Evolutionary conservation across 2,329 filamentous ascomycete species (phyloP), one percentile per base, ranked within the genome.

Genomic region (Fusarium tuaranense): DNA sequence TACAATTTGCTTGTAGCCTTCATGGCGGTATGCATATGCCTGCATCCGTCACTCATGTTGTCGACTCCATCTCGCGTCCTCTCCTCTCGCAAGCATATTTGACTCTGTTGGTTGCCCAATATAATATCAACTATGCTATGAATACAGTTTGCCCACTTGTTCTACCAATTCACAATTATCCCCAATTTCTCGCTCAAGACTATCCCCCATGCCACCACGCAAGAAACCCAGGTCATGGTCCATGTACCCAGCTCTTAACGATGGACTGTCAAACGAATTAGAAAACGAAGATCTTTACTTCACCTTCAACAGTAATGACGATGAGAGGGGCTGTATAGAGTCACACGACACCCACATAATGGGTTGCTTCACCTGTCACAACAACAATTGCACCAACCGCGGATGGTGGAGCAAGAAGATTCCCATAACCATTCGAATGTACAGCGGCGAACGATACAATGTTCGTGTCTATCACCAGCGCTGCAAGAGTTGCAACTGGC

Each of bases 381-480:
- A 82, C 55, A 25, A 46, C 0, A 58, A 14, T 0, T 84, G 81
- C 59, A 20, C 20, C 12, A 65, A 53, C 0, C 27, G 32, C 0
- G 69, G 68, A 18, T 84, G 83, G 84, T 48, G 57, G 2, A 86
- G 83, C 78, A 80, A 73, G 67, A 72, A 44, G 34, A 80, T 86
- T 18, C 70, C 80, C 8, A 80, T 83, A 16, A 74, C 72, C 0
- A 85, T 85, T 20, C 78, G 81, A 10, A 65, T 75, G 39, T 85
- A 83, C 48, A 30, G 27, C 0, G 55, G 44, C 0, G 57, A 76
- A 7, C 69, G 73, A 5, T 86, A 86, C 74, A 83, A 84, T 60
- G 83, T 78, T 0, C 48, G 78, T 3, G 81, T 85, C 0, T 85
- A 81, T 67, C 77, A 82, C 46, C 84, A 85, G 65, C 79, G 78